Percentiles rank a stretch among this genome's conserved stretches.
Conservation (phyloP, 495 filamentous ascomycete genomes). For the Penicillium mononematosum region DNA sequence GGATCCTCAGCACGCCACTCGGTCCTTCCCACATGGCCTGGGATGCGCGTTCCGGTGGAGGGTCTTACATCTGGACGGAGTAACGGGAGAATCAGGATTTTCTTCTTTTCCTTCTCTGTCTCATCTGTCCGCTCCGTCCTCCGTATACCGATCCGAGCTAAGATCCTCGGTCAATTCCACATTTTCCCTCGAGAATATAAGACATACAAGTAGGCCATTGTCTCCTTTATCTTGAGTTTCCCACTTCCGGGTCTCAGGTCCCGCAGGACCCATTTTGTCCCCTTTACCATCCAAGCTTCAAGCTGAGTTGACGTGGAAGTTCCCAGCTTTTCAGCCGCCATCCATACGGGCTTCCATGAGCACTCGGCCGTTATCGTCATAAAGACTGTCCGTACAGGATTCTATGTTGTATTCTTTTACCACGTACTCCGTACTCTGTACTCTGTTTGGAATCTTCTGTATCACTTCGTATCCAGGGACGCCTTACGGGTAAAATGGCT, state of each 20-base stretch:
- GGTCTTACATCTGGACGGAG: constrained; percentile 7
- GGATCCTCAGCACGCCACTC: constrained; percentile 20
- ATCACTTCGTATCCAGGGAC: neutral
- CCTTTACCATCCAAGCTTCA: constrained; percentile 8
- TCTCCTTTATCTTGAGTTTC: neutral
- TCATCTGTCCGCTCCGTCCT: neutral
- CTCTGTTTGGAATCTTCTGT: constrained; percentile 2
- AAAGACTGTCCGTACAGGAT: constrained; percentile 12
- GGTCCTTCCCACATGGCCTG: constrained; percentile 18
- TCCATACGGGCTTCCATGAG: constrained; percentile 1
- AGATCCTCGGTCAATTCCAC: neutral
- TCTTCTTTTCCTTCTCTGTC: constrained; percentile 1
- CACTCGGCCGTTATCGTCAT: constrained; percentile 17
- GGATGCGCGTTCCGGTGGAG: constrained; percentile 14
- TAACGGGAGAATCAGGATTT: neutral
- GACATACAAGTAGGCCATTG: neutral
- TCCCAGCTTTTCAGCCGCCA: constrained; percentile 11
- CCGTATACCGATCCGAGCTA: neutral
- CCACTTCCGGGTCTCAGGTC: neutral
- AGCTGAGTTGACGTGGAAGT: constrained; percentile 9
- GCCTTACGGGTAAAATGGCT: neutral
- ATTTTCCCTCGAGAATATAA: neutral
- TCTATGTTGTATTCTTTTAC: neutral
- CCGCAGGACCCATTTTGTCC: constrained; percentile 14
- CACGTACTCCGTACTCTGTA: neutral